phyloP scores from a whole-genome alignment of 768 basidiomycete genomes.

The Chalciporus piperatus region DNA sequence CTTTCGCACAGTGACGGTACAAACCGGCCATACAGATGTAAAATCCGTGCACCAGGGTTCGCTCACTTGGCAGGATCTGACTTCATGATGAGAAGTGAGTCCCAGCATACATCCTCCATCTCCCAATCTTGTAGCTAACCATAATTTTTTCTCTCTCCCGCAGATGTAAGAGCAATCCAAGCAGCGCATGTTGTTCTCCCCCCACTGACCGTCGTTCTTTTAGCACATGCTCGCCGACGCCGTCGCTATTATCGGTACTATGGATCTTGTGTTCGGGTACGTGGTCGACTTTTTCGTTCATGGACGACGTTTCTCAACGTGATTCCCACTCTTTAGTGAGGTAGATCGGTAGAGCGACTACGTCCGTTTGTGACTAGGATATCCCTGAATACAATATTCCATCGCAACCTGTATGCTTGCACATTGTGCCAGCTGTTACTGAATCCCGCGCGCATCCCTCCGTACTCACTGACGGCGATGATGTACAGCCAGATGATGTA shows the following conservation, averaged over 20 bases:
- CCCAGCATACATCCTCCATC: neutral
- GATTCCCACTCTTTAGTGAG: constrained; percentile 15
- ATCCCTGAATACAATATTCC: constrained; percentile 7
- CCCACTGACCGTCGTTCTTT: constrained; percentile 22
- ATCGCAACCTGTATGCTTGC: too few species aligned
- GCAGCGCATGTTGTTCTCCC: neutral
- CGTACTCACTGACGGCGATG: too few species aligned
- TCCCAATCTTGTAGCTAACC: neutral
- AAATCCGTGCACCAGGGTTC: constrained; percentile 95
- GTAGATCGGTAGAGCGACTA: constrained; percentile 29
- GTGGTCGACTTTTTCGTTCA: constrained; percentile 29
- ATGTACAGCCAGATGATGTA: too few species aligned
- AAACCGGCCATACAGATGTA: constrained; percentile 95
- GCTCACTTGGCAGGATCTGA: constrained; percentile 95
- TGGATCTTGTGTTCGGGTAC: constrained; percentile 97
- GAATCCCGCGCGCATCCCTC: too few species aligned
- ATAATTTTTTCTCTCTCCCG: constrained; percentile 12
- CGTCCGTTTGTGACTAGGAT: constrained; percentile 4
- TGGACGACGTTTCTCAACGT: neutral
- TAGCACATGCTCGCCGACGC: constrained; percentile 92
- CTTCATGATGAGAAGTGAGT: constrained; percentile 95
- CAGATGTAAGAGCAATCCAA: constrained; percentile 34
- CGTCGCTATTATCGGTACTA: constrained; percentile 96
- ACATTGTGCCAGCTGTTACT: too few species aligned
- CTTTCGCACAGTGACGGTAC: constrained; percentile 69